Evolutionary conservation across 441 rosid genomes (phyloP), one percentile per base, ranked within the genome.

Genomic region (Pelargonium citronellum): DNA sequence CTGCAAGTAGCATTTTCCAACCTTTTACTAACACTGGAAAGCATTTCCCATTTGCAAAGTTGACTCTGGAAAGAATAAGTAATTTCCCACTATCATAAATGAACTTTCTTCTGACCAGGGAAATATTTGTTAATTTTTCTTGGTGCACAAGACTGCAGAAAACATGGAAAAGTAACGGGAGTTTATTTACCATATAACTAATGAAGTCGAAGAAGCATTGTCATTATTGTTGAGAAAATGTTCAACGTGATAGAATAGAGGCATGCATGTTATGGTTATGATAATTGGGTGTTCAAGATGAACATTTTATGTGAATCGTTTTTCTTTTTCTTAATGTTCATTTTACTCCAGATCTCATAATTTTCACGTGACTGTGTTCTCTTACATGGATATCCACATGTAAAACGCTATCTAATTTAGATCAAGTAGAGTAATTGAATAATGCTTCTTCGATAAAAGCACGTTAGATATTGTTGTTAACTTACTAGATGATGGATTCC

Each of bases 401-500:
- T 44, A 44, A 5, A 37, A 37, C 41, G 3, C 41, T 5, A 5
- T 37, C 41, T 37, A 3, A 44, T 44, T 44, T 44, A 11, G 13
- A 44, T 44, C 12, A 44, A 44, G 13, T 44, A 1, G 11, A 9
- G 7, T 44, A 7, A 8, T 44, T 44, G 49, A 44, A 44, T 8
- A 44, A 44, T 44, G 11, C 49, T 44, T 44, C 49, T 44, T 8
- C 49, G 49, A 44, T 9, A 11, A 9, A 44, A 51, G 58, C 58
- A 51, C 2, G 58, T 55, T 55, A 55, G 62, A 13, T 55, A 17
- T 20, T 17, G 41, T 55, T 20, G 11, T 17, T 55, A 20, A 55
- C 62, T 55, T 55, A 55, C 62, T 55, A 55, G 62, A 55, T 55
- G 62, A 7, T 13, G 58, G 16, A n/a, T 51, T 51, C 58, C 58